Conservation (phyloP, 441 rosid genomes). For the Mallotus japonicus region DNA sequence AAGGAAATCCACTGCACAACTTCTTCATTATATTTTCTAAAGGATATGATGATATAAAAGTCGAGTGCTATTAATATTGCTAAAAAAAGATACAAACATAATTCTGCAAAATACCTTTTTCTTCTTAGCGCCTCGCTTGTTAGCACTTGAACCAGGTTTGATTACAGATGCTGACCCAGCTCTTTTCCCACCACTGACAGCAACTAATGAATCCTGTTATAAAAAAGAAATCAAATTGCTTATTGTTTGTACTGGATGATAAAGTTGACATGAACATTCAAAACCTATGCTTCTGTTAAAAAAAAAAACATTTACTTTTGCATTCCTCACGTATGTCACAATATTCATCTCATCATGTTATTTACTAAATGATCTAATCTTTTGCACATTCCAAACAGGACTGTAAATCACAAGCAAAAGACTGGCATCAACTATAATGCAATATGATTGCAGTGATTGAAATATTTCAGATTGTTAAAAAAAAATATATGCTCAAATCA, state of each 20-base stretch:
- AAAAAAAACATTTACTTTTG: neutral
- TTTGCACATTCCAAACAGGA: neutral
- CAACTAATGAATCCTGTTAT: conserved; percentile 41
- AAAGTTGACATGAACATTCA: neutral
- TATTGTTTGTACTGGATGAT: neutral
- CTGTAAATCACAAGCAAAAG: neutral
- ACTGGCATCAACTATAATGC: neutral
- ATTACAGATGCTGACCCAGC: conserved; percentile 39
- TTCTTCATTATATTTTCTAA: neutral
- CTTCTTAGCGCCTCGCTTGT: conserved; percentile 52
- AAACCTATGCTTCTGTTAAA: neutral
- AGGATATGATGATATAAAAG: conserved; percentile 1
- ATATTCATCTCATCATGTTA: neutral
- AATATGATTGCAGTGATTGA: neutral
- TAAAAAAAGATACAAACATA: neutral
- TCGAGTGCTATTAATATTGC: neutral
- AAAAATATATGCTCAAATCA: neutral
- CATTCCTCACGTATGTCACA: neutral
- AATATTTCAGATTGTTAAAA: neutral
- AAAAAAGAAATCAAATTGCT: conserved; percentile 23
- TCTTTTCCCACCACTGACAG: conserved; percentile 51
- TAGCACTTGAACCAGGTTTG: conserved; percentile 41
- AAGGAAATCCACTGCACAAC: neutral
- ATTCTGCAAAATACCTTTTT: conserved; percentile 42
- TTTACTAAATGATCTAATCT: neutral